Evolutionary conservation across 1,139 yeast species (phyloP).

Genomic region (Saccharomyces hybrid): DNA sequence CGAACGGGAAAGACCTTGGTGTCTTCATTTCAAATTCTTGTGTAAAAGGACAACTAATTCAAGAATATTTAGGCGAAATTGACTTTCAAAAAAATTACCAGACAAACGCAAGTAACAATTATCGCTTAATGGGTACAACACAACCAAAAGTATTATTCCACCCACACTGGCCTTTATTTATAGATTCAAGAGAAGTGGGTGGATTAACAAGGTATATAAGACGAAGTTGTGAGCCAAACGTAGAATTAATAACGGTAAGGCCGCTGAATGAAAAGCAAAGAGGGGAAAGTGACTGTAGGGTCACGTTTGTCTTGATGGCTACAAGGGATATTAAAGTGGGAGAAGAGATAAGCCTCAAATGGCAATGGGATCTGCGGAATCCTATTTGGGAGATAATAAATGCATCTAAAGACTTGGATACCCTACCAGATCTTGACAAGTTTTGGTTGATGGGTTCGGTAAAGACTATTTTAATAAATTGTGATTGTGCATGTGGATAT

Average conservation of each 20-base stretch:
- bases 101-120: constrained; percentile 63
- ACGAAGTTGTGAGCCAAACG: constrained; percentile 71
- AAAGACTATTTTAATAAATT: constrained; percentile 52
- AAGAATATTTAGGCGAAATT: constrained; percentile 66
- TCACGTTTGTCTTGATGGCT: constrained; percentile 49
- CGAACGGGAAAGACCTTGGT: constrained; percentile 38
- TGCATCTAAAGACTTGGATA: constrained; percentile 32
- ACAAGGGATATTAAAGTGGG: constrained; percentile 48
- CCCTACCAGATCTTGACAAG: constrained; percentile 43
- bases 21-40: constrained; percentile 41
- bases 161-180: constrained; percentile 47
- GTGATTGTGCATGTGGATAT: constrained; percentile 61
- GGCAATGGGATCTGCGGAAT: constrained; percentile 84
- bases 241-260: constrained; percentile 50
- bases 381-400: constrained; percentile 56
- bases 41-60: constrained; percentile 45
- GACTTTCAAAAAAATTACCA: constrained; percentile 57
- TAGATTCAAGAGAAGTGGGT: constrained; percentile 77
- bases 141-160: constrained; percentile 65
- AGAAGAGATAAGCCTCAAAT: constrained; percentile 63
- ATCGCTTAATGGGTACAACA: constrained; percentile 68
- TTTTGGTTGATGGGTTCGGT: constrained; percentile 49
- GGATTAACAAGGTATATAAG: constrained; percentile 67
- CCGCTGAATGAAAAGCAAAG: constrained; percentile 19
- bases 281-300: constrained; percentile 3